Evolutionary conservation across 2,329 filamentous ascomycete genomes (phyloP), one percentile per base, ranked within the genome.

Genomic region (Sporothrix brunneoviolacea): DNA sequence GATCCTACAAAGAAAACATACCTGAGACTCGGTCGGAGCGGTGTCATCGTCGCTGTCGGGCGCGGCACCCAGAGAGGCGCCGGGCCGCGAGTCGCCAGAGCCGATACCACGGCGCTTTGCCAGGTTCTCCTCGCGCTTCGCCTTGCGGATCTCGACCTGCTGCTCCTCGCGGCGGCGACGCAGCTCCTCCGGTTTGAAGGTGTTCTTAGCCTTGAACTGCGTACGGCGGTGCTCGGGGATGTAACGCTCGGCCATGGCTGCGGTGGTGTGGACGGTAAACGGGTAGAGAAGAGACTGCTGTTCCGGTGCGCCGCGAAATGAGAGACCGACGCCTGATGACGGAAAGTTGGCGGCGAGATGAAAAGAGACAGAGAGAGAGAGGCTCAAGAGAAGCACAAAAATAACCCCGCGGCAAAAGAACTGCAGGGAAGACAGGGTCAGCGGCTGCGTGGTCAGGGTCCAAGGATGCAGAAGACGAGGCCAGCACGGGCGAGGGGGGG

Each of bases 161-260:
- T 96, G 91, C 74, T 98, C 93, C 71, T 98, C 93, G 68, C 93
- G 93, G 68, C 93, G 93, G 65, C 93, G 91, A 68, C 93, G 89
- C 60, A 98, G 85, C 77, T 98, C 93, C 70, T 98, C 93, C 63
- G 91, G 91, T 83, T 96, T 96, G 80, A 98, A 97, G 65, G 89
- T 89, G 73, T 88, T 91, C 82, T 96, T 96, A 50, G 93, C 93
- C 86, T 98, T 98, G 84, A 95, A 98, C 76, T 95, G 91, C 60
- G 89, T 96, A 68, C 93, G 91, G 71, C 93, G 90, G 79, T 98
- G 93, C 77, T 98, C 93, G 70, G 93, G 93, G 66, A 98, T 98
- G 77, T 96, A 98, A 66, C 93, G 88, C 71, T 98, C 93, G 71
- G 93, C 87, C 93, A 98, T 98, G 74, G 63, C 84, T 70, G 68